A percentile compares a stretch with the other conserved stretches of the same genome.
These are phyloP conservation scores for Auriscalpium vulgare DNA, from an alignment of 768 basidiomycete genomes.

Conservation along the genomic window DNA sequence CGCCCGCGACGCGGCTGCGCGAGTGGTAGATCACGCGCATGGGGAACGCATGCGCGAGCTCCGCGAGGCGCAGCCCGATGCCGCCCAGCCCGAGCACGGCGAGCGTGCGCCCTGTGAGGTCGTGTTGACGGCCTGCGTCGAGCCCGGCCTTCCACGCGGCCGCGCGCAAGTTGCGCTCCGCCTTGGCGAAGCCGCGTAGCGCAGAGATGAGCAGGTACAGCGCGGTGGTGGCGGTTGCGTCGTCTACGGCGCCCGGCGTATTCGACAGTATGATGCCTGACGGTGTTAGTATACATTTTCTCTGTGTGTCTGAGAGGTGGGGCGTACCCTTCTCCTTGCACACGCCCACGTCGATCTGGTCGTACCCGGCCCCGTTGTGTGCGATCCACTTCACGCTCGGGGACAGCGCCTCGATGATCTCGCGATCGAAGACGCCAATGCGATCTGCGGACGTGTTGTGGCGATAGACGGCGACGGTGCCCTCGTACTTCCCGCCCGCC, in stretches of 20 bases:
- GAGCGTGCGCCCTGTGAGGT: constrained; percentile 60
- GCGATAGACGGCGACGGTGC: constrained; percentile 70
- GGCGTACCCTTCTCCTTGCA: constrained; percentile 59
- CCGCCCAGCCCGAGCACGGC: constrained; percentile 74
- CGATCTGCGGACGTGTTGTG: constrained; percentile 56
- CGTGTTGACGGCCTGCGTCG: constrained; percentile 42
- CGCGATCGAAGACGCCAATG: constrained; percentile 76
- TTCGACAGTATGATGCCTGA: constrained; percentile 76
- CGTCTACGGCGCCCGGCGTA: constrained; percentile 85
- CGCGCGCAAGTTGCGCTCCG: constrained; percentile 48
- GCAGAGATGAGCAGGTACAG: constrained; percentile 76
- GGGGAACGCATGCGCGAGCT: constrained; percentile 71
- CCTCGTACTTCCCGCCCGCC: constrained; percentile 65
- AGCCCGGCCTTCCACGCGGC: constrained; percentile 55
- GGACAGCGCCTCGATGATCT: constrained; percentile 64
- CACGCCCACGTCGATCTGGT: constrained; percentile 72
- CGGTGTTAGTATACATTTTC: neutral
- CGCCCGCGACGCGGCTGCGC: constrained; percentile 45
- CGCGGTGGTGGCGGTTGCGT: constrained; percentile 85
- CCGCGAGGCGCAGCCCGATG: constrained; percentile 63
- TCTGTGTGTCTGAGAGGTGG: neutral
- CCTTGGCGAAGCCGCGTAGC: constrained; percentile 61
- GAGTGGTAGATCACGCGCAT: constrained; percentile 87
- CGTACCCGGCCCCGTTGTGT: constrained; percentile 91
- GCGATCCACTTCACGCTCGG: constrained; percentile 74